Evolutionary conservation across 2,329 filamentous ascomycete genomes (phyloP), one percentile per base, ranked within the genome.

Genomic region (Zalaria sp.): DNA sequence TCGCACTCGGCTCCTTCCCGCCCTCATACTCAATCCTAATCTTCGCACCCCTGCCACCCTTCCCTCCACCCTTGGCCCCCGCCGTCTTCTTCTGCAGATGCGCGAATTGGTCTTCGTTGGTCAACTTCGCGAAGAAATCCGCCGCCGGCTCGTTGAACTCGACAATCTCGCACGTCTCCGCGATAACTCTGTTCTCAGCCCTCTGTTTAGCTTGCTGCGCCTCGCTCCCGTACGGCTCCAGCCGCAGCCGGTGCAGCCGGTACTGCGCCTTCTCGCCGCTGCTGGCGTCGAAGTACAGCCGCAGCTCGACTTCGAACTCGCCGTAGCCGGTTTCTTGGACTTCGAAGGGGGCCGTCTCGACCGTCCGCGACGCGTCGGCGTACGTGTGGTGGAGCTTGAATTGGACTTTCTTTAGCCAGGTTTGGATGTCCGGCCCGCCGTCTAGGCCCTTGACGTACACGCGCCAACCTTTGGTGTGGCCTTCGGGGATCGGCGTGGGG

Each of bases 361-460:
- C 71, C 58, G 82, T 93, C 52, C 91, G 82, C 25, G 91, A 74
- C 43, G 83, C 83, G 61, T 95, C 93, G 27, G 86, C 80, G 59
- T 95, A 96, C 6, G 89, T 95, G 62, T 96, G 88, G 69, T 95
- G 89, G 10, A 98, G 77, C 63, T 96, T 96, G 67, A 98, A 98
- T 60, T 95, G 88, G 1, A 98, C 89, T 54, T 93, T 89, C 44
- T 89, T 85, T 50, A 96, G 73, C 87, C 91, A 98, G 62, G 93
- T 91, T 27, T 84, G 87, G 50, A 96, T 82, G 57, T 94, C 85
- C 0, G 68, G 68, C 46, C 85, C 83, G 59, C 85, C 84, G 54
- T 93, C 86, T 41, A 94, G 72, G 37, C 88, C 86, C 57, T 83
- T 83, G 44, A 98, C 85, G 61, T 93, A 96, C 48, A 96, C 85